Percentiles rank a stretch among this genome's conserved stretches.
These are phyloP conservation scores for Fusarium sublunatum DNA, from an alignment of 2,329 filamentous ascomycete genomes.

Conservation along the genomic window DNA sequence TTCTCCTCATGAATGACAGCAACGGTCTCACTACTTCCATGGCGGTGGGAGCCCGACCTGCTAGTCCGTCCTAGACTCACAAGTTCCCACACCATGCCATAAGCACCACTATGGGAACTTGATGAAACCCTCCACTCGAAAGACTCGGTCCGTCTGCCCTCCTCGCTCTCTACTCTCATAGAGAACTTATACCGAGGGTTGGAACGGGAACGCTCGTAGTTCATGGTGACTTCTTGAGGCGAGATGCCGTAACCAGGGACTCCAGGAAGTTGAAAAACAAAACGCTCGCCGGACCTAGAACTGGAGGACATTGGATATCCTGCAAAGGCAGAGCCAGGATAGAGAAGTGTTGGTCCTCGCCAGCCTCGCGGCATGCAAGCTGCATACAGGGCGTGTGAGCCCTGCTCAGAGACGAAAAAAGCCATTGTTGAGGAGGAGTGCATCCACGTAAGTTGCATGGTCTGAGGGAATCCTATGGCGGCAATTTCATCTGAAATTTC, in stretches of 20 bases:
- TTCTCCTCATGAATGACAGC: conserved; percentile 22
- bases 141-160: conserved; percentile 2
- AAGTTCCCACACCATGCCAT: conserved; percentile 28
- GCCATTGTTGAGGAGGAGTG: conserved; percentile 22
- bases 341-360: conserved; percentile 12
- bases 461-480: conserved; percentile 27
- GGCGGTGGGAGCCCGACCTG: not conserved
- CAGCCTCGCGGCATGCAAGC: conserved; percentile 25
- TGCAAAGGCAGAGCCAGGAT: conserved; percentile 6
- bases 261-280: conserved; percentile 26
- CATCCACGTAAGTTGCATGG: conserved; percentile 30
- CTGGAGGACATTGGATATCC: conserved; percentile 17
- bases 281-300: not conserved
- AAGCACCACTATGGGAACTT: conserved; percentile 8
- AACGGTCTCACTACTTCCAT: conserved; percentile 20
- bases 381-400: conserved; percentile 11
- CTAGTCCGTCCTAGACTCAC: conserved; percentile 6
- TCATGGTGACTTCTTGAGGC: conserved; percentile 12
- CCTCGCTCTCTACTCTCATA: conserved; percentile 20
- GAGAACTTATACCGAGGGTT: conserved; percentile 21
- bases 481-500: conserved; percentile 26
- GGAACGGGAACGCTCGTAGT: not conserved
- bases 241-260: conserved; percentile 15
- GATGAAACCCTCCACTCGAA: conserved; percentile 31
- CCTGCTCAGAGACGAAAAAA: conserved; percentile 15